A percentile compares a stretch with the other conserved stretches of the same genome.
Conservation (phyloP, 129 eudicot genomes). For the Kitagawia praeruptora region DNA sequence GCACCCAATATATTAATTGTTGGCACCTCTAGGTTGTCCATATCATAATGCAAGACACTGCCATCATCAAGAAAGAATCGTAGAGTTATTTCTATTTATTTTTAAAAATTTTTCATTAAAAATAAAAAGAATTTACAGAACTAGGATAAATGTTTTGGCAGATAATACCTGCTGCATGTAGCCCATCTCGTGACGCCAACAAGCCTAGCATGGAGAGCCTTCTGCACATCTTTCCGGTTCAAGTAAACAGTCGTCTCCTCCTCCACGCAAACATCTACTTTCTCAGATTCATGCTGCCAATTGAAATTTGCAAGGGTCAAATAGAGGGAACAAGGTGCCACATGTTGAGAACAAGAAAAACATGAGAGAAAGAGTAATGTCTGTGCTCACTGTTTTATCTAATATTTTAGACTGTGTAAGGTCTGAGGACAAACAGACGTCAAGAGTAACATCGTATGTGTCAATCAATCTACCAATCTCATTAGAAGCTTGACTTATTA, state of each 20-base stretch:
- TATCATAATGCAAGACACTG: conserved; percentile 34
- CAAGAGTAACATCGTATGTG: conserved; percentile 59
- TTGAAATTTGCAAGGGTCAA: conserved; percentile 9
- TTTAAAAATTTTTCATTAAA: background rate
- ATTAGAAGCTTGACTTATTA: conserved; percentile 28
- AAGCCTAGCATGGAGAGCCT: conserved; percentile 48
- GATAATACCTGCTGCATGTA: conserved; percentile 39
- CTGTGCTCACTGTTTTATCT: conserved; percentile 32
- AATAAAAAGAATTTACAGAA: background rate
- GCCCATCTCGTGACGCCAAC: conserved; percentile 41
- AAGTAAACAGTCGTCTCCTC: conserved; percentile 39
- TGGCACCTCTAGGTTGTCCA: conserved; percentile 33
- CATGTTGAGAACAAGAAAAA: background rate
- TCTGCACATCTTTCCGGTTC: conserved; percentile 57
- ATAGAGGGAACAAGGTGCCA: background rate
- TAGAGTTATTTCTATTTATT: background rate
- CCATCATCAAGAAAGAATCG: background rate
- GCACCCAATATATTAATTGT: conserved; percentile 40
- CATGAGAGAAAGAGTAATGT: background rate
- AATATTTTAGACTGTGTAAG: conserved; percentile 48
- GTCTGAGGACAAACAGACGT: conserved; percentile 55
- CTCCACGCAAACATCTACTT: conserved; percentile 54
- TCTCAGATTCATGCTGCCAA: conserved; percentile 28
- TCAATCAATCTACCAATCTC: conserved; percentile 58
- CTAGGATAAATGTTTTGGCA: background rate